Conservation (phyloP, 768 basidiomycete genomes). For the Leccinum variicolor region DNA sequence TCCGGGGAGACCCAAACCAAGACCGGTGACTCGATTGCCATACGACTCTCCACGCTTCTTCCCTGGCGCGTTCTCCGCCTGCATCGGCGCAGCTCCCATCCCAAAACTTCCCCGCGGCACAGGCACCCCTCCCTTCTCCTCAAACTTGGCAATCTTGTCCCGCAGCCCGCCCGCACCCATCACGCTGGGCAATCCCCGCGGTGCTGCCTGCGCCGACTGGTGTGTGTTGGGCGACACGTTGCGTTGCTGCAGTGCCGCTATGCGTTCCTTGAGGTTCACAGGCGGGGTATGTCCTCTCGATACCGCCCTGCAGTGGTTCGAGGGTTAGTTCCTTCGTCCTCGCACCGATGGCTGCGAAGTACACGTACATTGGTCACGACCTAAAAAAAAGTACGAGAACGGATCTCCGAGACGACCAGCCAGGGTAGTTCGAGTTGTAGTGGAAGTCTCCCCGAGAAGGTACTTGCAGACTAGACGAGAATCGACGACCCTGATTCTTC, state of each 20-base stretch:
- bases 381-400: background rate
- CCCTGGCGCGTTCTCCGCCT: slow-evolving; percentile 41
- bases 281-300: slow-evolving; percentile 26
- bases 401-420: slow-evolving; percentile 22
- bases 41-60: slow-evolving; percentile 65
- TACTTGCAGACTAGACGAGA: slow-evolving; percentile 4
- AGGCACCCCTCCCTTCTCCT: slow-evolving; percentile 72
- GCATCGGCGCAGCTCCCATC: slow-evolving; percentile 59
- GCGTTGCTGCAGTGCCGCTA: slow-evolving; percentile 75
- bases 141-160: slow-evolving; percentile 80
- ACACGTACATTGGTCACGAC: slow-evolving; percentile 23
- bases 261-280: slow-evolving; percentile 75
- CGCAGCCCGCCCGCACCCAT: slow-evolving; percentile 35
- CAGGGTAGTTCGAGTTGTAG: slow-evolving; percentile 13
- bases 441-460: slow-evolving; percentile 4
- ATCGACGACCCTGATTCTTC: slow-evolving; percentile 12
- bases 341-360: background rate
- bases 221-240: slow-evolving; percentile 26
- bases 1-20: slow-evolving; percentile 12
- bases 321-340: slow-evolving; percentile 16
- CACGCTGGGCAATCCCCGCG: slow-evolving; percentile 25
- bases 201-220: slow-evolving; percentile 32
- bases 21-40: slow-evolving; percentile 60
- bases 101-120: slow-evolving; percentile 75
- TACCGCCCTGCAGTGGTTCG: slow-evolving; percentile 19